Base-by-base conservation (phyloP, 306 rosid species). In the Pachyrhizus erosus region DNA sequence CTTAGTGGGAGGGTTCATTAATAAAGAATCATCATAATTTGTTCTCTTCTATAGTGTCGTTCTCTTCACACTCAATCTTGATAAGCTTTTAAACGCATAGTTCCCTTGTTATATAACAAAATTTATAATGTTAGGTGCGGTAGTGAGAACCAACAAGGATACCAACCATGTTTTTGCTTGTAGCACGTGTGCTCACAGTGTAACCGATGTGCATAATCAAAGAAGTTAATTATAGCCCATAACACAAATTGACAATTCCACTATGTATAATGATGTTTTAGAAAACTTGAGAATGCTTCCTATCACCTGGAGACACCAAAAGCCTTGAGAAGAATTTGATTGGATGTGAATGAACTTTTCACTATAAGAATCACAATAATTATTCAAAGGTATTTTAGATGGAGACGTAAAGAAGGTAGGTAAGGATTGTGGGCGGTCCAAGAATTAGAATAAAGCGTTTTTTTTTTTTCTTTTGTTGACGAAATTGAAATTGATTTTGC, bases 281-380 rank as follows among this genome's bases (percentile, higher is more conserved):
- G 81, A 73, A 83, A 80, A 62, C 9, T 64, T 29, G 33, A 24
- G 75, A 73, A 65, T 46, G 80, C 43, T 84, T 84, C 78, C 73
- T 42, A 74, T 69, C 83, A 80, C 92, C 85, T 84, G 84, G 80
- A 82, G 80, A 84, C 69, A 86, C 73, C 54, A 86, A 87, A 61
- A 82, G 88, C 90, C 86, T 87, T 46, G 89, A 91, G 90, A 80
- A 86, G 84, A 73, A 65, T 86, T 82, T 80, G 86, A 89, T 86
- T 91, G 90, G 90, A 85, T 49, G 68, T 75, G 74, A 49, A 21
- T 65, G n/a, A 84, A 86, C 86, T 81, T 91, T 84, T 82, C 80
- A 55, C 82, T 26, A 51, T 48, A 51, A 42, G 33, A 81, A 77
- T 77, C 69, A 71, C 37, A 70, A 81, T 85, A 70, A 79, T 82